Base-by-base conservation (phyloP, 176 grass and related monocot genomes). In the Oryza rufipogon region DNA sequence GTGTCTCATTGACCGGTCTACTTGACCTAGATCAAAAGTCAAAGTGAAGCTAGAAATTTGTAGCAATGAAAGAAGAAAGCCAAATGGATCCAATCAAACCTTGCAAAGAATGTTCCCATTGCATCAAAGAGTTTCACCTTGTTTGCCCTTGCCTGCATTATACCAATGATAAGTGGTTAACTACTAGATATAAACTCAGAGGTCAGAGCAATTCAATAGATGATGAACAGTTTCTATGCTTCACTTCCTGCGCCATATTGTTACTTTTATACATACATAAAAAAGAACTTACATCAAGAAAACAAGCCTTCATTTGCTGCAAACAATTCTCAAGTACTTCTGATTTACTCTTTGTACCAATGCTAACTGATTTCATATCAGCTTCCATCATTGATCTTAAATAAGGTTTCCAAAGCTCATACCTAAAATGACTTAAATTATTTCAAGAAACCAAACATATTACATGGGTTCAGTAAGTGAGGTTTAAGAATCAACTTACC, bases 221-320 rank as follows among this genome's bases (percentile, higher is more conserved):
- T 74, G 22, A 4, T 69, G 33, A 71, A 73, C 20, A 2, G 11
- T 26, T 79, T 60, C 2, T 10, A 76, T 71, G 33, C 41, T 89
- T 71, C 42, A 66, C 63, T 64, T 75, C 14, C 17, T 39, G 28
- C 39, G 9, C 5, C 39, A n/a, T 77, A 52, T 44, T 45, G 16
- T 70, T 76, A 69, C 63, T 68, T 2, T 10, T 68, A 0, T 68
- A 2, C 65, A 64, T 58, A 69, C 4, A 64, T 58, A 32, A 81
- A 82, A 67, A 34, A 64, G 5, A 83, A 84, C 95, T 92, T 95
- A 98, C 96, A 86, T 98, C 96, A 67, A 92, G 71, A 92, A 93
- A 95, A 89, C 96, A 98, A 88, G 92, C 91, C 64, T 95, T 92
- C 93, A 98, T 98, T 70, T 98, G 96, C 79, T 98, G 91, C 89